Percentiles rank a stretch among this genome's conserved stretches.
These are phyloP conservation scores for Conticribra guillardii DNA, from an alignment of 108 stramenopile species.

Conservation along the genomic window DNA sequence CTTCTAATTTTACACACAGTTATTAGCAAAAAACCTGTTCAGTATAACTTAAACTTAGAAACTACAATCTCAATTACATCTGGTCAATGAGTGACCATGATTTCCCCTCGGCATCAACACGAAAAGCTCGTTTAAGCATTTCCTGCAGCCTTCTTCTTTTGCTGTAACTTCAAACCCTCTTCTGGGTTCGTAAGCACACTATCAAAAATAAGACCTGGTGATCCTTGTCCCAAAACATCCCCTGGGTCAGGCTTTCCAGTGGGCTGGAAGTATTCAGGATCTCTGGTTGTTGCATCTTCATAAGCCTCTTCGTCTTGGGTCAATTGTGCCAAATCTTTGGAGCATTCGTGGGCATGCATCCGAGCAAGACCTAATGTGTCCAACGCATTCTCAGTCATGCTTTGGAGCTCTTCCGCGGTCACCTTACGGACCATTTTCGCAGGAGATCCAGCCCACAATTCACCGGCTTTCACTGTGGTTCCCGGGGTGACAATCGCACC, in stretches of 20 bases:
- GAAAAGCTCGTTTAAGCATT: neutral
- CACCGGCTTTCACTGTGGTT: constrained; percentile 72
- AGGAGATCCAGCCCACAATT: constrained; percentile 92
- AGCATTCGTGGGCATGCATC: constrained; percentile 77
- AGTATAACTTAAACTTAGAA: no score
- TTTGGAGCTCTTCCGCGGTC: constrained; percentile 72
- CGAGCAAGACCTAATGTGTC: constrained; percentile 66
- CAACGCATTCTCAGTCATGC: constrained; percentile 50
- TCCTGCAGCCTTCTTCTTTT: constrained; percentile 32
- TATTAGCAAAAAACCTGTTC: no score
- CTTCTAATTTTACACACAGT: no score
- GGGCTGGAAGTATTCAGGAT: constrained; percentile 72
- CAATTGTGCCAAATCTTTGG: constrained; percentile 80
- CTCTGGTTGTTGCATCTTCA: constrained; percentile 60
- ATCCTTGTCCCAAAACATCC: constrained; percentile 83
- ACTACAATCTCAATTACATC: no score
- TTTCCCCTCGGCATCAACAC: no score
- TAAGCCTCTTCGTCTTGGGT: constrained; percentile 69
- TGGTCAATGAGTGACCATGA: no score
- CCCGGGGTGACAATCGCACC: constrained; percentile 88
- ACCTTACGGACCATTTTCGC: constrained; percentile 89
- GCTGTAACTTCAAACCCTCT: constrained; percentile 68
- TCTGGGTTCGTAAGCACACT: constrained; percentile 82
- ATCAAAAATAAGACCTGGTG: constrained; percentile 89
- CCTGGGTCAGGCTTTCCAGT: constrained; percentile 30